Base-by-base conservation (phyloP, 2,329 filamentous ascomycete species). In the Rasamsonia emersonii region DNA sequence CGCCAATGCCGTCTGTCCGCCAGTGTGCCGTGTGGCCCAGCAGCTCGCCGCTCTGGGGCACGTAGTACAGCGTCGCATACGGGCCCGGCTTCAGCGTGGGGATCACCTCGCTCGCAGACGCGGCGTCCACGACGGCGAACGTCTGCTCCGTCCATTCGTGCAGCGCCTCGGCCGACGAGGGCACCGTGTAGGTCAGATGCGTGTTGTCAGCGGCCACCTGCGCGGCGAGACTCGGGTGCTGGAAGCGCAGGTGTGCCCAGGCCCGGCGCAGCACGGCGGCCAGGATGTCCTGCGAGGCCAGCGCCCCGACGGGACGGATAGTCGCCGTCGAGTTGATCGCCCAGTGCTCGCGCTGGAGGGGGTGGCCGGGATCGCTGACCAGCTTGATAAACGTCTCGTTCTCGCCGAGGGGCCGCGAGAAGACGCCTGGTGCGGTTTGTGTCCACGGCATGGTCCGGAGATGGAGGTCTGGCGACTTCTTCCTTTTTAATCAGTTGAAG, bases 331-430 rank as follows among this genome's bases (percentile, higher is more conserved):
- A 41, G 16, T 49, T 49, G 28, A 57, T 38, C 10, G 53, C 39
- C 53, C 55, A 56, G 33, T 55, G 46, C 35, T 58, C 53, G 25
- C 51, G 50, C 17, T 49, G 45, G 7, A 54, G 32, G 4, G 41
- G 32, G 16, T 39, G 38, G 20, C 42, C 46, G 15, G 38, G 29
- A 24, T 54, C 51, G n/a, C 42, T 51, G n/a, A 52, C 16, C 3
- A 54, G 35, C 30, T 52, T 54, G 33, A 53, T 50, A 19, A 50
- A 57, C 4, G 35, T 42, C 41, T 56, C 51, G 24, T 40, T 40
- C 9, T 38, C 36, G 10, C 40, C 42, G 18, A 44, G n/a, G n/a
- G n/a, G n/a, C n/a, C n/a, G n/a, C n/a, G n/a, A n/a, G n/a, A n/a
- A n/a, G n/a, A n/a, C n/a, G n/a, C n/a, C n/a, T n/a, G n/a, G n/a